A percentile compares a stretch with the other conserved stretches of the same genome.
These are phyloP conservation scores for Pseudomassariella vexata DNA, from an alignment of 2,329 filamentous ascomycete species.

Conservation along the genomic window DNA sequence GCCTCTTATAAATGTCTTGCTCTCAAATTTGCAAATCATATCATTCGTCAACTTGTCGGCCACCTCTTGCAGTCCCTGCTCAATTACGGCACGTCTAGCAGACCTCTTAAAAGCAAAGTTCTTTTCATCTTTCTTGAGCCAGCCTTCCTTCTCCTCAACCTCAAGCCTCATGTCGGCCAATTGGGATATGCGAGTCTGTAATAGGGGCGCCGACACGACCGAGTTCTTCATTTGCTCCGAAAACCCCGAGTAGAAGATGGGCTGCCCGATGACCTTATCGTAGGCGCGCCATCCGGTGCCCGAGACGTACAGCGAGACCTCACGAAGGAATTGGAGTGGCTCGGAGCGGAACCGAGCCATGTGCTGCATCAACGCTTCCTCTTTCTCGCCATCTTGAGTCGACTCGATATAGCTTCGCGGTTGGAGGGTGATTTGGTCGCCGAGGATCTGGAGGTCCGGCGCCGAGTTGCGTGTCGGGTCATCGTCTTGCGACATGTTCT, in stretches of 20 bases:
- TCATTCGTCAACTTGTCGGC: slow-evolving; percentile 82
- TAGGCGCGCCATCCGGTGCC: slow-evolving; percentile 95
- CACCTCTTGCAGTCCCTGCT: slow-evolving; percentile 69
- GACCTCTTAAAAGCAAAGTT: slow-evolving; percentile 47
- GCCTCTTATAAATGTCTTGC: slow-evolving; percentile 82
- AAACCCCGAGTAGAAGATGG: slow-evolving; percentile 89
- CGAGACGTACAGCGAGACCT: slow-evolving; percentile 88
- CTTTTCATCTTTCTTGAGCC: slow-evolving; percentile 51
- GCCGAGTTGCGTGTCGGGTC: slow-evolving; percentile 46
- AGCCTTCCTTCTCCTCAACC: slow-evolving; percentile 71
- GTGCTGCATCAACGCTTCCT: slow-evolving; percentile 70
- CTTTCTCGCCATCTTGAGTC: slow-evolving; percentile 46
- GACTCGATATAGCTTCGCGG: slow-evolving; percentile 61
- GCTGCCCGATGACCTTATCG: slow-evolving; percentile 82
- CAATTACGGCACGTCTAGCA: slow-evolving; percentile 58
- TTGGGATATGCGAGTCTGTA: slow-evolving; percentile 69
- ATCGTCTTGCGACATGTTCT: slow-evolving; percentile 35
- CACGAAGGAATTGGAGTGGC: slow-evolving; percentile 74
- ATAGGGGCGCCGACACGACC: slow-evolving; percentile 69
- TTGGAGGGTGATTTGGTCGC: slow-evolving; percentile 68
- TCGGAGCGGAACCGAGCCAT: slow-evolving; percentile 80
- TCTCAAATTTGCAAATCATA: slow-evolving; percentile 99
- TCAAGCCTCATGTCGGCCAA: slow-evolving; percentile 69
- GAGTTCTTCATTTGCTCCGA: slow-evolving; percentile 79
- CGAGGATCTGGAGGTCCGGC: slow-evolving; percentile 73